These are phyloP conservation scores for Penicillium dipodomyicola DNA, from an alignment of 495 filamentous ascomycete genomes.

Conservation along the genomic window DNA sequence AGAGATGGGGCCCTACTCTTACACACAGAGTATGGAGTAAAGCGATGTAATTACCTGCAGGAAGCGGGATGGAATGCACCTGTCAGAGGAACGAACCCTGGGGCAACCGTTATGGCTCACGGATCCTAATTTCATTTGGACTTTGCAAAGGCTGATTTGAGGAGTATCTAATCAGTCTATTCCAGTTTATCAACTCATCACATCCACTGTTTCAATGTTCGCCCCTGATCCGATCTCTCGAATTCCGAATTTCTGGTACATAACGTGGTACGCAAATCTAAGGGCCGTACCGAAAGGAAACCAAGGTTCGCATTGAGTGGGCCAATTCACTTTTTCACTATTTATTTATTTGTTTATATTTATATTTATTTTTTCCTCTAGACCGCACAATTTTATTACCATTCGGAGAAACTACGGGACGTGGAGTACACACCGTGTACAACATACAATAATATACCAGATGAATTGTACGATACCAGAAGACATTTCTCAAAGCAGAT, in stretches of 20 bases:
- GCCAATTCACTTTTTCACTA: neutral
- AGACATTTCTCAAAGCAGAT: neutral
- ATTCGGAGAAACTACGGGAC: slow-evolving; percentile 2
- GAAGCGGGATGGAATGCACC: slow-evolving; percentile 17
- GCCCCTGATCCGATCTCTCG: slow-evolving; percentile 1
- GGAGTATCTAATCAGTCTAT: neutral
- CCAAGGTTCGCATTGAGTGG: slow-evolving; percentile 16
- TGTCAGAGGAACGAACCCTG: slow-evolving; percentile 32
- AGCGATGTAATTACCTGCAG: slow-evolving; percentile 19
- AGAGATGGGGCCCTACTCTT: slow-evolving; percentile 16
- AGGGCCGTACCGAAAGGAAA: slow-evolving; percentile 26
- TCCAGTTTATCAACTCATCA: neutral
- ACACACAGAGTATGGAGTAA: slow-evolving; percentile 12
- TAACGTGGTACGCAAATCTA: neutral
- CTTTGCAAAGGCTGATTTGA: slow-evolving; percentile 5
- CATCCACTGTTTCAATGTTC: slow-evolving; percentile 5
- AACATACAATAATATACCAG: too few species aligned
- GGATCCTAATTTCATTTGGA: slow-evolving; percentile 11
- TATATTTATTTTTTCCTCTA: neutral
- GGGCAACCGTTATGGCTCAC: slow-evolving; percentile 32
- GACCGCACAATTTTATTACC: neutral
- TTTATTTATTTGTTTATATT: too few species aligned
- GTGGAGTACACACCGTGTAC: slow-evolving; percentile 17
- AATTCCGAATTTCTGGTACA: neutral
- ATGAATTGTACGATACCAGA: neutral